A percentile compares a stretch with the other conserved stretches of the same genome.
phyloP scores from a whole-genome alignment of 78 protist genomes.

The slime mould (Dictyostelium discoideum) region dicty_2.7 NC_007089.4:6310501-6311000 shows the following conservation, averaged over 20 bases:
- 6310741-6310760: conserved; percentile 50
- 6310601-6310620: conserved; percentile 91
- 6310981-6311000: conserved; percentile 89
- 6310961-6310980: conserved; percentile 95
- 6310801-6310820: conserved; percentile 86
- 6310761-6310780: conserved; percentile 69
- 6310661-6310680: conserved; percentile 80
- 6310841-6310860: conserved; percentile 90
- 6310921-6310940: conserved; percentile 83
- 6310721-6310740: conserved; percentile 69
- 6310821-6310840: conserved; percentile 95
- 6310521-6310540: conserved; percentile 89
- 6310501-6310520: conserved; percentile 82
- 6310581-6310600: conserved; percentile 92
- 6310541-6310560: conserved; percentile 93
- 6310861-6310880: conserved; percentile 91
- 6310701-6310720: conserved; percentile 80
- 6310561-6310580: conserved; percentile 86
- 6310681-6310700: conserved; percentile 82
- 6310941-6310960: conserved; percentile 97
- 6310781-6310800: conserved; percentile 78
- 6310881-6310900: conserved; percentile 89
- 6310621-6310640: conserved; percentile 75
- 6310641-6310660: conserved; percentile 88
- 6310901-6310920: conserved; percentile 92